These are phyloP conservation scores for Phytophthora ramorum DNA, from an alignment of 352 stramenopile species.

Conservation along the genomic window DNA sequence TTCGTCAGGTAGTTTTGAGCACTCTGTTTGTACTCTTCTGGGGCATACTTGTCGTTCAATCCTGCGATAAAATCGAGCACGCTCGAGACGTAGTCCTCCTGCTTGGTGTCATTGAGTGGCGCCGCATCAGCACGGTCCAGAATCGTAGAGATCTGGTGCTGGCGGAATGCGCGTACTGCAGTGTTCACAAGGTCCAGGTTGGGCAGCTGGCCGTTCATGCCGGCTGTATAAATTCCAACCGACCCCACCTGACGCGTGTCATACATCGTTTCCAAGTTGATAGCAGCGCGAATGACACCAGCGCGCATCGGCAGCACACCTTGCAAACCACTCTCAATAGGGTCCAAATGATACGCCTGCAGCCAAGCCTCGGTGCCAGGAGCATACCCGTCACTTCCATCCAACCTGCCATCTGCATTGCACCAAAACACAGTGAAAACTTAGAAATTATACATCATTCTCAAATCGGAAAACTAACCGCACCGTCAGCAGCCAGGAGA, in stretches of 20 bases:
- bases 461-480: background rate
- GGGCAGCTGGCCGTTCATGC: slow-evolving; percentile 85
- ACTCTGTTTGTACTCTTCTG: slow-evolving; percentile 26
- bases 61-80: background rate
- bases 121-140: slow-evolving; percentile 51
- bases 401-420: slow-evolving; percentile 58
- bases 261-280: slow-evolving; percentile 72
- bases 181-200: slow-evolving; percentile 91
- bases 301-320: slow-evolving; percentile 64
- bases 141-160: slow-evolving; percentile 54
- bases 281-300: slow-evolving; percentile 76
- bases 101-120: background rate
- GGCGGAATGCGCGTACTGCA: slow-evolving; percentile 55
- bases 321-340: slow-evolving; percentile 30
- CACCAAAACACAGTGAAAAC: background rate
- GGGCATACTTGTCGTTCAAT: slow-evolving; percentile 19
- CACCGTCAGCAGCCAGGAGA: slow-evolving; percentile 78
- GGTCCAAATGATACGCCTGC: slow-evolving; percentile 72
- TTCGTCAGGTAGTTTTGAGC: slow-evolving; percentile 56
- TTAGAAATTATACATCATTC: background rate
- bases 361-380: slow-evolving; percentile 78
- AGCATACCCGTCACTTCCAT: slow-evolving; percentile 68
- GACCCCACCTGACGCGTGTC: slow-evolving; percentile 33
- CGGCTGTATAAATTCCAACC: slow-evolving; percentile 69
- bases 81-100: slow-evolving; percentile 16